Evolutionary conservation across 257 asterid species (phyloP).

Genomic region (Gynochthodes officinalis): DNA sequence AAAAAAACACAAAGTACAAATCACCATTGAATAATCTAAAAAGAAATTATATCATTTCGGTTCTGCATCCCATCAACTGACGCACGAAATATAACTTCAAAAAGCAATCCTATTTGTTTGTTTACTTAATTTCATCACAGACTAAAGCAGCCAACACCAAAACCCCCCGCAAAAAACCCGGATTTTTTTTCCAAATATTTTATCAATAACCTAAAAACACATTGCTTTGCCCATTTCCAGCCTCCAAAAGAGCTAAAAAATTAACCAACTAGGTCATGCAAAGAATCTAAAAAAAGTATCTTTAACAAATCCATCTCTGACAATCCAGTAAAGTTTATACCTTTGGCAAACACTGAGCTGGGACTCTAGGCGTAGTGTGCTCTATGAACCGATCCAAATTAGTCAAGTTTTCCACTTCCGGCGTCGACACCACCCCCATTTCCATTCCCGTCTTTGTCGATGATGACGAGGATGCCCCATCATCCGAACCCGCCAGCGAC

Average conservation of each 20-base stretch:
- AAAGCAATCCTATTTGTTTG: neutral
- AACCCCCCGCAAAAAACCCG: neutral
- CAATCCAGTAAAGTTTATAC: constrained; percentile 24
- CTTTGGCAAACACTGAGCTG: constrained; percentile 69
- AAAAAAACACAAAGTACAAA: neutral
- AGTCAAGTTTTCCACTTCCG: constrained; percentile 23
- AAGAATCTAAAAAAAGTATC: neutral
- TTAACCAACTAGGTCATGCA: neutral
- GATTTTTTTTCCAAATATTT: neutral
- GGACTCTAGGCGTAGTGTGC: constrained; percentile 73
- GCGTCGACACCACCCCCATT: constrained; percentile 9
- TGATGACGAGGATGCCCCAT: constrained; percentile 21
- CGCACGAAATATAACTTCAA: no score
- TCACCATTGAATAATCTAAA: neutral
- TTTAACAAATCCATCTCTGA: neutral
- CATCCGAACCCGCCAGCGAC: constrained; percentile 26
- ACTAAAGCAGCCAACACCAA: neutral
- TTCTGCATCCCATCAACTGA: neutral
- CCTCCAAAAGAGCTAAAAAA: no score
- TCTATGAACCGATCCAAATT: constrained; percentile 84
- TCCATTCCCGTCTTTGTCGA: constrained; percentile 11
- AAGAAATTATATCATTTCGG: no score
- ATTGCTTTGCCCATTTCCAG: neutral
- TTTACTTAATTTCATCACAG: neutral
- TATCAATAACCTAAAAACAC: neutral